Conservation (phyloP, 1,284 basidiomycete species). For the Pseudozyma pruni region DNA sequence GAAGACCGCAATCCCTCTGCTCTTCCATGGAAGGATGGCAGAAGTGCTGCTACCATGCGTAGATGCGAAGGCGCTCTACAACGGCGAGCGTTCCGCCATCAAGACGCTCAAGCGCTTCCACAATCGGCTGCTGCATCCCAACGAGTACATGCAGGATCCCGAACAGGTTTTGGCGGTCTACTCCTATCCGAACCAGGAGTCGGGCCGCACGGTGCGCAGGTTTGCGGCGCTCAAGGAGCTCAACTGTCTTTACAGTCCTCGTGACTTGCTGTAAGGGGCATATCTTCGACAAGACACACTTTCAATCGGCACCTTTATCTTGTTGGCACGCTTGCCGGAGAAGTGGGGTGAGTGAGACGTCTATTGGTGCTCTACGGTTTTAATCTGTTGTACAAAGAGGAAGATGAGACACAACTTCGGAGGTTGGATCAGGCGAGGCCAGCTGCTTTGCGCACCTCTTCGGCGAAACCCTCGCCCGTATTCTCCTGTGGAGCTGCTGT, state of each 20-base stretch:
- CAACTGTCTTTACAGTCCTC: conserved; percentile 16
- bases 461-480: conserved; percentile 44
- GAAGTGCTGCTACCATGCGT: conserved; percentile 28
- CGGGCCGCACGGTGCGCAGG: conserved; percentile 23
- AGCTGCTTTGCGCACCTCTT: conserved; percentile 63
- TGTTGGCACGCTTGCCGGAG: not conserved
- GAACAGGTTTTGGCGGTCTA: conserved; percentile 35
- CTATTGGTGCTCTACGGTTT: conserved; percentile 3
- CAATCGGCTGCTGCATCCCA: conserved; percentile 22
- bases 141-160: conserved; percentile 16
- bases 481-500: conserved; percentile 42
- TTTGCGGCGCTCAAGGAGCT: conserved; percentile 37
- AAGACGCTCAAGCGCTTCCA: conserved; percentile 27
- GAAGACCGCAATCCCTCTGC: conserved; percentile 23
- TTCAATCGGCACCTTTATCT: too few species aligned
- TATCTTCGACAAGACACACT: too few species aligned
- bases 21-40: conserved; percentile 33
- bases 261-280: conserved; percentile 20
- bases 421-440: conserved; percentile 44
- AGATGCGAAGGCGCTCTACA: conserved; percentile 31
- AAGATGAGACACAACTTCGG: not conserved
- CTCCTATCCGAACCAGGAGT: conserved; percentile 24
- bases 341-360: not conserved
- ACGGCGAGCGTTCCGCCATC: conserved; percentile 16
- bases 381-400: conserved; percentile 11